These are phyloP conservation scores for Irpex sp. DNA, from an alignment of 1,284 basidiomycete genomes.

Conservation along the genomic window DNA sequence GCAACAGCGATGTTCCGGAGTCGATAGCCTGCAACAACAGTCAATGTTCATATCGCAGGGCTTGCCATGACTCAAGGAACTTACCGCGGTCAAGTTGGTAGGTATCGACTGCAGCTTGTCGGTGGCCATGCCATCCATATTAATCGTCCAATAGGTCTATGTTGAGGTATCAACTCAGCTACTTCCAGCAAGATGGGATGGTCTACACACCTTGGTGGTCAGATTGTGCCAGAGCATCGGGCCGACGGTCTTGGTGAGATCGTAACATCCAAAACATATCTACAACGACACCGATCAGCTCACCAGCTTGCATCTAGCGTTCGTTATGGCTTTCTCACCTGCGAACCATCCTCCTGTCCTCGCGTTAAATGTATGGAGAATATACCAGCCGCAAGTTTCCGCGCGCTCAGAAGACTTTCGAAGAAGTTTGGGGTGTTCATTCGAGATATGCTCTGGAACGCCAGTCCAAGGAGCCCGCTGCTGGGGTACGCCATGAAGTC, in stretches of 20 bases:
- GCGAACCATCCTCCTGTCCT: constrained; percentile 40
- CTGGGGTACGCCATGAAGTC: constrained; percentile 44
- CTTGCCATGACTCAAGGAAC: constrained; percentile 7
- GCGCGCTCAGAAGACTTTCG: constrained; percentile 51
- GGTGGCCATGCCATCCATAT: constrained; percentile 39
- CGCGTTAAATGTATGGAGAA: constrained; percentile 60
- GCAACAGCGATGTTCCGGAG: constrained; percentile 58
- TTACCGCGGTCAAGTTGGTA: constrained; percentile 35
- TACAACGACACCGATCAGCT: constrained; percentile 16
- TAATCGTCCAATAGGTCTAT: constrained; percentile 56
- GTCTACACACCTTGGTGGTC: constrained; percentile 36
- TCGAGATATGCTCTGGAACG: constrained; percentile 50
- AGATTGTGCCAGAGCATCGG: constrained; percentile 50
- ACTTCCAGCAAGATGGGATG: neutral
- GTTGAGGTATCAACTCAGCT: neutral
- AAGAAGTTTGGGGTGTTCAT: constrained; percentile 47
- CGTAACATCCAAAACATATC: constrained; percentile 59
- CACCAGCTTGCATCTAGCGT: neutral
- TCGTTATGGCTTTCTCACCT: constrained; percentile 30
- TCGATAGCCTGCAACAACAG: constrained; percentile 47
- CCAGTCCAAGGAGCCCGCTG: constrained; percentile 56
- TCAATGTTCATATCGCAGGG: neutral
- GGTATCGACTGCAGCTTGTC: constrained; percentile 22
- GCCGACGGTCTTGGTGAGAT: constrained; percentile 45
- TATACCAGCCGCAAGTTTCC: constrained; percentile 40